Evolutionary conservation across 2,329 filamentous ascomycete species (phyloP), one percentile per base, ranked within the genome.

Genomic region (Monosporascus ibericus): DNA sequence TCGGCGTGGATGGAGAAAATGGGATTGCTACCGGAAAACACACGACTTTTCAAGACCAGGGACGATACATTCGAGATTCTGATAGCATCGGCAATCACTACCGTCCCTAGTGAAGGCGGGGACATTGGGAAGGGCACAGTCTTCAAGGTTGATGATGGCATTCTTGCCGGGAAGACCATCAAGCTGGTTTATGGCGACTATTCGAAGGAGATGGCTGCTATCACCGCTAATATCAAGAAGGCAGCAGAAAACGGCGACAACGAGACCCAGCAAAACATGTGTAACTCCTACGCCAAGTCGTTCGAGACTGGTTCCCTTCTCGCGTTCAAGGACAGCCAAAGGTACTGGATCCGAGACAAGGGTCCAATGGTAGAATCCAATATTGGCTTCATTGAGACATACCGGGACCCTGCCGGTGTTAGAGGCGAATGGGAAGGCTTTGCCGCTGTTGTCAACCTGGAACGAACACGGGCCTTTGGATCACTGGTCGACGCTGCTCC

Each of bases 381-480:
- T 67, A 80, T 92, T 60, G 89, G 89, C 1, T 94, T 94, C 65
- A 87, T 94, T 49, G 89, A 94, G 72, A 91, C 88, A 0, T 94
- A 94, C 68, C 78, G 89, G 60, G 90, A 95, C 64, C 90, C 90
- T 30, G 85, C 87, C 54, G 89, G 90, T 54, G 82, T 91, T 34
- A 80, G 89, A 57, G 88, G 86, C 55, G 90, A 94, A 67, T 95
- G 88, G 85, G 88, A 94, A 70, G 89, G 89, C 2, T 91, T 94
- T 65, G 88, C 87, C 46, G 87, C 87, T 46, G 72, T 89, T 70
- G 87, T 97, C 46, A 97, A 97, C 71, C 78, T 92, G 65, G 92
- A 96, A 68, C 85, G 92, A 20, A 99, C 92, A 1, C 82, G 81
- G 53, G 90, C 92, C 1, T 97, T 97, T 65, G 87, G 87, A 7